phyloP scores from a whole-genome alignment of 2,329 filamentous ascomycete genomes.

The Hymenoscyphus linearis region DNA sequence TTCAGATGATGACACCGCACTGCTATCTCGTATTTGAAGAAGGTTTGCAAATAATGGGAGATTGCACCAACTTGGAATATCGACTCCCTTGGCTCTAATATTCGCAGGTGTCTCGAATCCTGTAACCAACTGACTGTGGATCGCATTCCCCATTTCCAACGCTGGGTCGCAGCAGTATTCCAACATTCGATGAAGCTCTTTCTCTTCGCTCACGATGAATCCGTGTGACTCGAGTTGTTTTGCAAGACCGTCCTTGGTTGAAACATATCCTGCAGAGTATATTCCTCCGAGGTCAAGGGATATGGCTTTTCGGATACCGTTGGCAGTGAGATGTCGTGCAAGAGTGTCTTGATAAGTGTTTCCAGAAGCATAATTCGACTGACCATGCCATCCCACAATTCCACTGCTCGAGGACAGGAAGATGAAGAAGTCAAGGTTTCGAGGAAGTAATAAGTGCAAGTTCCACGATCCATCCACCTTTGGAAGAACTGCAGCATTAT shows the following conservation, averaged over 20 bases:
- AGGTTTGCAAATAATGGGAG: not conserved
- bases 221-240: not conserved
- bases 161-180: constrained; percentile 34
- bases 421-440: constrained; percentile 14
- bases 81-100: constrained; percentile 43
- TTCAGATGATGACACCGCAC: not conserved
- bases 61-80: constrained; percentile 45
- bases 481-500: constrained; percentile 29
- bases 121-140: constrained; percentile 44
- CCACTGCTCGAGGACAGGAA: constrained; percentile 34
- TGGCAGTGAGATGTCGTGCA: constrained; percentile 9
- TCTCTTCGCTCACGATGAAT: not conserved
- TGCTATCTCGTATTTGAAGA: not conserved
- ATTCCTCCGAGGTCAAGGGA: constrained; percentile 16
- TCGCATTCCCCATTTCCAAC: constrained; percentile 47
- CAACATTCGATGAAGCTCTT: constrained; percentile 9
- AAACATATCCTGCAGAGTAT: constrained; percentile 19
- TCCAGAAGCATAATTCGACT: constrained; percentile 21
- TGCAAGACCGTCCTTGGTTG: constrained; percentile 5
- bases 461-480: constrained; percentile 32
- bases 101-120: not conserved
- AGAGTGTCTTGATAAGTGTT: constrained; percentile 29
- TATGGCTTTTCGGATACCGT: constrained; percentile 11
- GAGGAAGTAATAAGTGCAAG: constrained; percentile 16
- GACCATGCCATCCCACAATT: constrained; percentile 4